Evolutionary conservation across 345 rosid genomes (phyloP).

Genomic region (Arabidopsis suecica): DNA sequence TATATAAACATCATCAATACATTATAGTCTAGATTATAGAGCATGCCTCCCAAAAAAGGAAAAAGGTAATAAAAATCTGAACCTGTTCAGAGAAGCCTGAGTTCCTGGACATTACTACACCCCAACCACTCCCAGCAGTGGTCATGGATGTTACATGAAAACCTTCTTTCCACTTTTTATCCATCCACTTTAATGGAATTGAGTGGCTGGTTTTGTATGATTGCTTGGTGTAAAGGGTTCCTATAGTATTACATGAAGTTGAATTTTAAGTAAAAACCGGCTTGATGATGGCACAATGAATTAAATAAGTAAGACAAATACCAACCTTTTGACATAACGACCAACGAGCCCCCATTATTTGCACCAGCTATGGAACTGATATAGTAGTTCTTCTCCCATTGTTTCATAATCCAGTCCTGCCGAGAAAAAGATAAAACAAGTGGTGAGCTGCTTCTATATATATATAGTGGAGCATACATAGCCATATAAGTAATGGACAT

Average conservation of each 20-base stretch:
- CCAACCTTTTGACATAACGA: slow-evolving; percentile 95
- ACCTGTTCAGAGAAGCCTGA: slow-evolving; percentile 93
- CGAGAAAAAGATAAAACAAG: slow-evolving; percentile 13
- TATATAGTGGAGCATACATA: slow-evolving; percentile 11
- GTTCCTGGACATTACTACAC: slow-evolving; percentile 94
- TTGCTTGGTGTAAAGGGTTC: slow-evolving; percentile 94
- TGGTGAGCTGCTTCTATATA: background rate
- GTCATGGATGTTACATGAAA: slow-evolving; percentile 98
- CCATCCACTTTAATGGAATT: slow-evolving; percentile 97
- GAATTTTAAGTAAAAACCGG: slow-evolving; percentile 17
- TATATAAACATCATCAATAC: slow-evolving; percentile 24
- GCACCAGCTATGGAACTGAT: slow-evolving; percentile 96
- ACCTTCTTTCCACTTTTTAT: slow-evolving; percentile 99
- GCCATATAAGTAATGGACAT: background rate
- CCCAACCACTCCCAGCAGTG: slow-evolving; percentile 93
- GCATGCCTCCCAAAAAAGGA: background rate
- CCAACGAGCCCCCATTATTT: slow-evolving; percentile 85
- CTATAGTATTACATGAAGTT: slow-evolving; percentile 49
- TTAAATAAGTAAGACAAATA: slow-evolving; percentile 16
- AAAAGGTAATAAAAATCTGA: slow-evolving; percentile 12
- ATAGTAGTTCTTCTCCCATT: slow-evolving; percentile 94
- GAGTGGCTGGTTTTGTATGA: slow-evolving; percentile 98
- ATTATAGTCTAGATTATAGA: background rate
- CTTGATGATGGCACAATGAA: background rate
- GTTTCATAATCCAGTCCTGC: slow-evolving; percentile 99